Base-by-base conservation (phyloP, 2,329 filamentous ascomycete species). In the Fusarium kyushuense region DNA sequence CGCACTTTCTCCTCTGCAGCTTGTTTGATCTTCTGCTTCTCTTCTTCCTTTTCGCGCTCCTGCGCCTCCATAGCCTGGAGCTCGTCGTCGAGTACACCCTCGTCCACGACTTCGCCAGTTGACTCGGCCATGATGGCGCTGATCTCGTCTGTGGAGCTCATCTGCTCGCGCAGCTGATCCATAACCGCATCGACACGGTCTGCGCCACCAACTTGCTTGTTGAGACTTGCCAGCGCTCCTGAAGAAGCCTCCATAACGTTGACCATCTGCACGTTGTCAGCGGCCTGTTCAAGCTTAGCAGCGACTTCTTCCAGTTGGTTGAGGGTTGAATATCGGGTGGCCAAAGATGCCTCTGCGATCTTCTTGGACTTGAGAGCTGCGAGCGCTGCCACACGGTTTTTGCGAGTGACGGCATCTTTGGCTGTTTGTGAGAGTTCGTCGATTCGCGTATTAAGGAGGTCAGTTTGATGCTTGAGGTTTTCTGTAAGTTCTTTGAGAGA, bases 81-180 rank as follows among this genome's bases (percentile, higher is more conserved):
- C 81, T 97, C 95, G 63, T 95, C 92, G 71, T 97, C 94, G 56
- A 98, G 88, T 77, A 96, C 94, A 21, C 76, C 85, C 75, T 97
- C 94, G 76, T 97, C 93, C 32, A 97, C 83, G 2, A 77, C 78
- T 40, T 72, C 76, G 16, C 80, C 81, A 14, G 81, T 84, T 8
- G 75, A 72, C 70, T 96, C 93, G 53, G 89, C 89, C 65, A 98
- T 86, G 40, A 95, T 90, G 56, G 86, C 87, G 29, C 89, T 88
- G 23, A 98, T 87, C 80, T 98, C 95, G 75, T 97, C 94, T 25
- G 91, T 89, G 72, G 91, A 89, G 52, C 82, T 86, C 88, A 96
- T 96, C 80, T 96, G 90, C 71, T 94, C 90, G 53, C 91, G 86
- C 74, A 97, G 80, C 48, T 86, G 84, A 70, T 93, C 91, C 52